Evolutionary conservation across 495 filamentous ascomycete species (phyloP), one percentile per base, ranked within the genome.

Genomic region (Penicillium odoratum): DNA sequence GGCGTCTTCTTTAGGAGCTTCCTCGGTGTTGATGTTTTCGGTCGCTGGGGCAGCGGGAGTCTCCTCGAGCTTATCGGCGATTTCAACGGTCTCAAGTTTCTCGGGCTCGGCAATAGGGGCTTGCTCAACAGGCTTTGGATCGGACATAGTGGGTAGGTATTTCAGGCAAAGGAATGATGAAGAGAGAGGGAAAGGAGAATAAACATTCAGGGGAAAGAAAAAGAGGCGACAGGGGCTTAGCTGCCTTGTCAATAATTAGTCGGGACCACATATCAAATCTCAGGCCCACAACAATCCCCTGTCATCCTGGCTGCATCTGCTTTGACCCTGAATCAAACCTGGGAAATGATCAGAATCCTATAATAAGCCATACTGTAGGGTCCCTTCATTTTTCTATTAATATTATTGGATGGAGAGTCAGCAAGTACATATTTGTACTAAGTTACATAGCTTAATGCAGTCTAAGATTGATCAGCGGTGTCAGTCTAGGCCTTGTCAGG

Each of bases 121-220:
- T 11, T 69, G 54, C 42, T 67, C 68, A 15, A 55, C 52, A 25
- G 67, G 63, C 44, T 62, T 64, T 40, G 55, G 49, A 21, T 70
- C 69, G 2, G 65, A 56, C 66, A 69, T 66, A 25, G 62, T 72
- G 46, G 25, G 61, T 56, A 31, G 34, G 16, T 26, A 44, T 21
- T 48, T 40, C n/a, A 42, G 38, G 52, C 44, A 10, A 28, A 21
- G 46, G 5, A 10, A 53, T 36, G 48, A 26, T 42, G 30, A 30
- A 28, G 21, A 38, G 56, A 30, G 45, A 50, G 26, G 21, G 36
- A 26, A 16, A 58, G 28, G 43, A 40, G 9, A 48, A 51, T 52
- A 54, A 45, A 46, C 11, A 36, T 13, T 60, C 53, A 58, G 51
- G 55, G 60, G 61, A 42, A 43, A 54, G 30, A 49, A 51, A 55